Conservation (phyloP, 1,139 yeast genomes). For the Pichia sp. region DNA sequence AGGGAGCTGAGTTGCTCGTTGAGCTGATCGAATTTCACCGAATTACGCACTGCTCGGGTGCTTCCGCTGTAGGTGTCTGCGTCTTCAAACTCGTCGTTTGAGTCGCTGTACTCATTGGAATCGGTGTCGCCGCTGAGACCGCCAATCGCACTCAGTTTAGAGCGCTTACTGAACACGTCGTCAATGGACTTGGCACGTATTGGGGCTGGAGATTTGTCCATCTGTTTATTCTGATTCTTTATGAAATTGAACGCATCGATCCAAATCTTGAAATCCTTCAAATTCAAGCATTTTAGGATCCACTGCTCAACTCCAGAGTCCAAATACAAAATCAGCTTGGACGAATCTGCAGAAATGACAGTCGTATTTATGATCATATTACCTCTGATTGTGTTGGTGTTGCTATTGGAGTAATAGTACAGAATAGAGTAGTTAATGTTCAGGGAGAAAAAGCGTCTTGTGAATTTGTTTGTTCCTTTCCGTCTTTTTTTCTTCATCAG, state of each 20-base stretch:
- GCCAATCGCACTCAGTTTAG: too few relatives aligned
- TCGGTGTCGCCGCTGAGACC: too few relatives aligned
- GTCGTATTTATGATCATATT: conserved; percentile 83
- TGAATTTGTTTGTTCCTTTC: conserved; percentile 78
- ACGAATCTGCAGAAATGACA: conserved; percentile 70
- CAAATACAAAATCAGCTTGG: conserved; percentile 61
- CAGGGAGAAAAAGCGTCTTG: conserved; percentile 73
- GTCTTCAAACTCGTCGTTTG: too few relatives aligned
- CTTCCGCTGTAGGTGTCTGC: too few relatives aligned
- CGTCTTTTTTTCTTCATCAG: conserved; percentile 64
- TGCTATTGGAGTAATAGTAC: conserved; percentile 71
- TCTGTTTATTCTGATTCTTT: conserved; percentile 17
- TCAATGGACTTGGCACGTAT: too few relatives aligned
- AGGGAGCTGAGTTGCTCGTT: too few relatives aligned
- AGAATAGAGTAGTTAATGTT: conserved; percentile 78
- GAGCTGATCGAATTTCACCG: too few relatives aligned
- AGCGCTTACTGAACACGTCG: too few relatives aligned
- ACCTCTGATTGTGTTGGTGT: conserved; percentile 68
- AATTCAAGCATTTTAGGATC: conserved; percentile 66
- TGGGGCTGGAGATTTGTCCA: too few relatives aligned
- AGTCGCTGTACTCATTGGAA: too few relatives aligned
- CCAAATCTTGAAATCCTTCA: conserved; percentile 73
- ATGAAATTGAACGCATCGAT: conserved; percentile 60
- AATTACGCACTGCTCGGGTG: too few relatives aligned
- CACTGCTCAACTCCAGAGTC: conserved; percentile 97